A percentile compares a stretch with the other conserved stretches of the same genome.
phyloP scores from a whole-genome alignment of 2,329 filamentous ascomycete species.

The Apiospora malaysiana region DNA sequence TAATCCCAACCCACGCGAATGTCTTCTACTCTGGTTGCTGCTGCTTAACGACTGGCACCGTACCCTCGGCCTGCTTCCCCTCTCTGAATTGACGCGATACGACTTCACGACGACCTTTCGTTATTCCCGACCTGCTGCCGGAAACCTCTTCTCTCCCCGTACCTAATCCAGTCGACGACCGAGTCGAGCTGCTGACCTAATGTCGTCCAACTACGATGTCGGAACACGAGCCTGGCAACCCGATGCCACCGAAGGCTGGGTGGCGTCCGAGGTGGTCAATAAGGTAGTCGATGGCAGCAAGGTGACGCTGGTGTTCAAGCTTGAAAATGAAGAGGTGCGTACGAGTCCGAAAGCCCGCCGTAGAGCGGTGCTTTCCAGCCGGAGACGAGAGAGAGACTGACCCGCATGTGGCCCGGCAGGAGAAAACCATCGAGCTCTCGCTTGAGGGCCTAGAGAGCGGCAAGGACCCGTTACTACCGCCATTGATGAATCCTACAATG shows the following conservation, averaged over 20 bases:
- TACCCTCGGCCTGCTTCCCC: conserved; percentile 14
- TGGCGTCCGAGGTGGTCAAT: conserved; percentile 91
- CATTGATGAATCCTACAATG: conserved; percentile 97
- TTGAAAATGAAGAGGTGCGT: conserved; percentile 89
- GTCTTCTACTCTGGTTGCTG: conserved; percentile 26
- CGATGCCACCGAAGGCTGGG: conserved; percentile 93
- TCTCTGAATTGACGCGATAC: conserved; percentile 21
- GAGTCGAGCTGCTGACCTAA: conserved; percentile 46
- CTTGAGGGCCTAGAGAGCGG: conserved; percentile 76
- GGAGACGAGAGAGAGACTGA: conserved; percentile 25
- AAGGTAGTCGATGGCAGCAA: conserved; percentile 86
- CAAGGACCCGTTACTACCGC: conserved; percentile 80
- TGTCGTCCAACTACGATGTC: conserved; percentile 95
- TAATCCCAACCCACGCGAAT: conserved; percentile 25
- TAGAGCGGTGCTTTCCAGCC: not conserved
- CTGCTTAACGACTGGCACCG: conserved; percentile 25
- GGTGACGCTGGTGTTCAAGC: conserved; percentile 82
- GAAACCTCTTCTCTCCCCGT: conserved; percentile 5
- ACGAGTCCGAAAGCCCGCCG: not conserved
- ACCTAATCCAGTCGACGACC: conserved; percentile 19
- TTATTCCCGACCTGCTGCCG: conserved; percentile 4
- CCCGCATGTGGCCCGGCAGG: conserved; percentile 54
- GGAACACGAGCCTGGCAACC: conserved; percentile 99
- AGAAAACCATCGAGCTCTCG: conserved; percentile 79
- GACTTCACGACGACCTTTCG: conserved; percentile 20